These are phyloP conservation scores for Mollisia scopiformis DNA, from an alignment of 2,329 filamentous ascomycete species.

Conservation along the genomic window DNA sequence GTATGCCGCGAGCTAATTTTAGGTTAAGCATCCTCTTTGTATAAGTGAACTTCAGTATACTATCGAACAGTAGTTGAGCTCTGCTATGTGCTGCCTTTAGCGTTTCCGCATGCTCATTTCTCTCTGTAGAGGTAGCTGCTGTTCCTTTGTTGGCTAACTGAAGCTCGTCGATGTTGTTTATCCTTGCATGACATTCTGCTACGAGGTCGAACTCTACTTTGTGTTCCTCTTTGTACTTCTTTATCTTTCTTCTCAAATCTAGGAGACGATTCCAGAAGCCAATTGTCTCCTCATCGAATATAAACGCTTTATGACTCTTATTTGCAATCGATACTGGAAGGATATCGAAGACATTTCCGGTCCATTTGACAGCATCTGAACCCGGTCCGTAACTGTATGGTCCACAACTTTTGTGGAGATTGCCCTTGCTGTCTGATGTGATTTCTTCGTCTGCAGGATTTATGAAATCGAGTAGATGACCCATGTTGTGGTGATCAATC, in stretches of 20 bases:
- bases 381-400: not conserved
- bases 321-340: not conserved
- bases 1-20: not conserved
- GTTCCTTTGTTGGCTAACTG: not conserved
- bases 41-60: not conserved
- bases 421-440: not conserved
- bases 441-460: not conserved
- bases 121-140: too few species aligned
- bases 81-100: too few species aligned
- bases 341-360: not conserved
- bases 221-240: not conserved
- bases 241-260: not conserved
- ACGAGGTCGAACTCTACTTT: too few species aligned
- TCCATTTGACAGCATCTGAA: not conserved
- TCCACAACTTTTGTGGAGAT: not conserved
- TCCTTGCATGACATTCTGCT: too few species aligned
- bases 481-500: not conserved
- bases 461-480: not conserved
- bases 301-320: not conserved
- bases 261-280: not conserved
- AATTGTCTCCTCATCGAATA: not conserved
- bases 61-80: too few species aligned
- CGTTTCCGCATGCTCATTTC: too few species aligned
- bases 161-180: not conserved
- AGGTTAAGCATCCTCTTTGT: not conserved